A percentile compares a stretch with the other conserved stretches of the same genome.
These are phyloP conservation scores for Cystofilobasidium ferigula DNA, from an alignment of 768 basidiomycete genomes.

Conservation along the genomic window DNA sequence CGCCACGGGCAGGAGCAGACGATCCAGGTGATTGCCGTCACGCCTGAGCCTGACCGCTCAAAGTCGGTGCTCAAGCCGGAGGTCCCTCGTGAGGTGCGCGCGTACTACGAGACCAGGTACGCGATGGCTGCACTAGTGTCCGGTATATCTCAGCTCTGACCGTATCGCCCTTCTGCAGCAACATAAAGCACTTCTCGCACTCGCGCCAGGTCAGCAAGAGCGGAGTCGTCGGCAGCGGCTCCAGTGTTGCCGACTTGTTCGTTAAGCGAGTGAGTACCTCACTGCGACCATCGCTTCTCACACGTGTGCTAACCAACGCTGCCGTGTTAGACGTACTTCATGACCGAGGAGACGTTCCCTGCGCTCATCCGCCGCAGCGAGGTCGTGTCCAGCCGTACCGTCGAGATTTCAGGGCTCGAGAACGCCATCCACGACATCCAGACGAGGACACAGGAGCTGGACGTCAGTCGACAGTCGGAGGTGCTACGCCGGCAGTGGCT, in stretches of 20 bases:
- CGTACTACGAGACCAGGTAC: conserved; percentile 79
- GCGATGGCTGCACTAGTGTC: conserved; percentile 11
- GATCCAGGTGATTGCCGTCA: conserved; percentile 77
- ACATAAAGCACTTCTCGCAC: conserved; percentile 70
- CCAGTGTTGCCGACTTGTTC: conserved; percentile 44
- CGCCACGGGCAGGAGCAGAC: conserved; percentile 68
- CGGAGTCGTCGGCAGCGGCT: conserved; percentile 23
- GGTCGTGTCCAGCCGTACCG: conserved; percentile 55
- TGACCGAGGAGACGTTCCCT: conserved; percentile 42
- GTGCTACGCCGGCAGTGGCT: neutral
- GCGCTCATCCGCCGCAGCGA: conserved; percentile 84
- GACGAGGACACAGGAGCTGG: conserved; percentile 63
- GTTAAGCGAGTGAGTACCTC: conserved; percentile 45
- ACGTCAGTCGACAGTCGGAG: neutral
- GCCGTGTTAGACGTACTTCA: conserved; percentile 44
- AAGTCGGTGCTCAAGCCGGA: conserved; percentile 74
- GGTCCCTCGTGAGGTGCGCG: conserved; percentile 64
- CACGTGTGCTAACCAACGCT: conserved; percentile 57
- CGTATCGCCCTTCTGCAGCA: conserved; percentile 42
- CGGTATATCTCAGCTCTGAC: neutral
- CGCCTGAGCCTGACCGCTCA: conserved; percentile 69
- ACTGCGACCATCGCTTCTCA: neutral
- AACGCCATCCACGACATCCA: conserved; percentile 72
- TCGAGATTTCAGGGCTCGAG: conserved; percentile 76
- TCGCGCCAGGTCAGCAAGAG: conserved; percentile 56